These are phyloP conservation scores for Neonothopanus nambi DNA, from an alignment of 1,284 basidiomycete species.

Conservation along the genomic window DNA sequence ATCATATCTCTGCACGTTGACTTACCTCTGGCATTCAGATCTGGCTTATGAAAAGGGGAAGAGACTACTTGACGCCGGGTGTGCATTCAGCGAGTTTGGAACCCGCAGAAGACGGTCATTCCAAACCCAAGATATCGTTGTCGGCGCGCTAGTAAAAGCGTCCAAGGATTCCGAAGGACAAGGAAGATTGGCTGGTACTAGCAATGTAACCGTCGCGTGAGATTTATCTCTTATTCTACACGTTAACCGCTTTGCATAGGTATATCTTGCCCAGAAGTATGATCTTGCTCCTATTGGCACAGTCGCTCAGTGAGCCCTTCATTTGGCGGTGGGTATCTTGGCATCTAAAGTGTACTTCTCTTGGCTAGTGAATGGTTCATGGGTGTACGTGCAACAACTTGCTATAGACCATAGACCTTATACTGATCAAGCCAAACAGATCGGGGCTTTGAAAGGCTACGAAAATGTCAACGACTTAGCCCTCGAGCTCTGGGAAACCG, in stretches of 20 bases:
- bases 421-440: slow-evolving; percentile 35
- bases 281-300: slow-evolving; percentile 74
- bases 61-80: slow-evolving; percentile 66
- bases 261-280: slow-evolving; percentile 80
- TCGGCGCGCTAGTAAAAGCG: slow-evolving; percentile 71
- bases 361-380: slow-evolving; percentile 87
- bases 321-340: not conserved
- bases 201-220: slow-evolving; percentile 60
- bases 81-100: slow-evolving; percentile 91
- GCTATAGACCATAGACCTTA: not conserved
- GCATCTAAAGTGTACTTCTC: not conserved
- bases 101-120: slow-evolving; percentile 87
- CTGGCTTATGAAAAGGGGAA: slow-evolving; percentile 74
- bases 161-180: slow-evolving; percentile 47
- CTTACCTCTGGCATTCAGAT: slow-evolving; percentile 34
- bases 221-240: slow-evolving; percentile 2
- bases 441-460: slow-evolving; percentile 84
- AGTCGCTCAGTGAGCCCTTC: slow-evolving; percentile 78
- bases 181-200: slow-evolving; percentile 81
- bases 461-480: slow-evolving; percentile 72
- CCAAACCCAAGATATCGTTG: slow-evolving; percentile 76
- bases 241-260: slow-evolving; percentile 41
- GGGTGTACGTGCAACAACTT: slow-evolving; percentile 57
- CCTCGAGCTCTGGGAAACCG: slow-evolving; percentile 82
- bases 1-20: slow-evolving; percentile 2